Evolutionary conservation across 2,329 filamentous ascomycete species (phyloP).

Genomic region (Cladorrhinum sp.): DNA sequence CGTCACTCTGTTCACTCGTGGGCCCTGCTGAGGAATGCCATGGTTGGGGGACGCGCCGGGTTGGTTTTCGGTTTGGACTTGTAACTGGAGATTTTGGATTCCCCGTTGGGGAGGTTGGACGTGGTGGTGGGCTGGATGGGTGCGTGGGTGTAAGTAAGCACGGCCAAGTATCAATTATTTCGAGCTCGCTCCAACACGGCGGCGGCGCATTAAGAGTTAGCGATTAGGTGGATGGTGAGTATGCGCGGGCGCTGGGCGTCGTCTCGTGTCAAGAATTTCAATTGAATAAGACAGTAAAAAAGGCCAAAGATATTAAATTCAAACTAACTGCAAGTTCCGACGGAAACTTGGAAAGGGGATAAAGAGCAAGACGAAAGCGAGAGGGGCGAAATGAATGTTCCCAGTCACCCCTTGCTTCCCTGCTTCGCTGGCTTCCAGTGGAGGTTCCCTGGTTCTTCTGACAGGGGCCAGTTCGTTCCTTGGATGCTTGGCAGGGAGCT

Average conservation of each 20-base stretch:
- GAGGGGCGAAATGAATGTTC: not conserved
- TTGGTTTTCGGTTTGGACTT: not conserved
- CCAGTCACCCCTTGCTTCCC: not conserved
- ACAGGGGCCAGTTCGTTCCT: not conserved
- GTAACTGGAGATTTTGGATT: not conserved
- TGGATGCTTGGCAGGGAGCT: slow-evolving; percentile 9
- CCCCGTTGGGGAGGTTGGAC: not conserved
- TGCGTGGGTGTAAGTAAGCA: not conserved
- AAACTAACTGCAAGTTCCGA: not conserved
- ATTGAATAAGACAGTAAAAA: not conserved
- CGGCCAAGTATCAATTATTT: not conserved
- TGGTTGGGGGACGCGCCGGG: slow-evolving; percentile 15
- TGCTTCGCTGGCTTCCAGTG: slow-evolving; percentile 9
- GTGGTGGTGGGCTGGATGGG: not conserved
- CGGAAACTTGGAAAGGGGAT: not conserved
- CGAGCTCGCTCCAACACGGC: slow-evolving; percentile 2
- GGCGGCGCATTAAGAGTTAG: slow-evolving; percentile 5
- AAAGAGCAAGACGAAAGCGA: not conserved
- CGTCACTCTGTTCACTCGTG: slow-evolving; percentile 19
- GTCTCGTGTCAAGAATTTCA: not conserved
- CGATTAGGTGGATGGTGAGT: not conserved
- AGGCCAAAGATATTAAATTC: not conserved
- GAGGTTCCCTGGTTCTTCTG: not conserved
- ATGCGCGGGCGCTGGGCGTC: not conserved
- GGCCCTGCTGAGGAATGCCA: slow-evolving; percentile 20